Base-by-base conservation (phyloP, 768 basidiomycete genomes). In the Dioszegia hungarica region DNA sequence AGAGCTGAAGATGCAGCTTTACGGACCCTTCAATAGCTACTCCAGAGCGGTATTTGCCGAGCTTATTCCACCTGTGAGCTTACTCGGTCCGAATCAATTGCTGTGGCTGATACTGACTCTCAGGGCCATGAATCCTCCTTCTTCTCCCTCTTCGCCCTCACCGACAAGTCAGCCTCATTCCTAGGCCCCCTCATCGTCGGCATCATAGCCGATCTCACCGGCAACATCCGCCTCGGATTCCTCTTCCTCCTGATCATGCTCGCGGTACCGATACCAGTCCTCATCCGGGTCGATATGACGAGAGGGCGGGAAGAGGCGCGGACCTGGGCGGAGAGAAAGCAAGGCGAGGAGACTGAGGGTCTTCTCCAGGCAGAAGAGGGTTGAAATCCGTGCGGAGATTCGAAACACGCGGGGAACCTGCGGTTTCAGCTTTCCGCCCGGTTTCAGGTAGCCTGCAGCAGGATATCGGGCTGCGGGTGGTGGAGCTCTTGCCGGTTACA, bases 11-110 rank as follows among this genome's bases (percentile, higher is more conserved):
- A n/a, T n/a, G n/a, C n/a, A 63, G 43, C 82, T 90, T 1, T 92
- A 88, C 63, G 92, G 93, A 3, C 88, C 91, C 0, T 95, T 95
- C 78, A 90, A 94, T 75, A 83, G 87, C 22, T 94, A 91, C 60
- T 87, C 90, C 0, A 79, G 93, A 24, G 88, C 90, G 1, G 84
- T 87, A 38, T 97, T 89, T 68, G 85, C 90, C 1, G 89, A 89
- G 66, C 77, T 99, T 51, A 81, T 98, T 2, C 94, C 93, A 0
- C 83, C 83, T 0, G 74, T 73, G 37, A 54, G 71, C 29, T 33
- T 24, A 0, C 15, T 19, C 1, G 15, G 12, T 36, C 5, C 43
- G 33, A 34, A 11, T 31, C 27, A 12, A 20, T n/a, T 33, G 8
- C n/a, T 34, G 10, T 33, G 25, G 43, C 59, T 59, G 25, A 56